phyloP scores from a whole-genome alignment of 2,329 filamentous ascomycete species.

The Dothideomycetidae sp. region DNA sequence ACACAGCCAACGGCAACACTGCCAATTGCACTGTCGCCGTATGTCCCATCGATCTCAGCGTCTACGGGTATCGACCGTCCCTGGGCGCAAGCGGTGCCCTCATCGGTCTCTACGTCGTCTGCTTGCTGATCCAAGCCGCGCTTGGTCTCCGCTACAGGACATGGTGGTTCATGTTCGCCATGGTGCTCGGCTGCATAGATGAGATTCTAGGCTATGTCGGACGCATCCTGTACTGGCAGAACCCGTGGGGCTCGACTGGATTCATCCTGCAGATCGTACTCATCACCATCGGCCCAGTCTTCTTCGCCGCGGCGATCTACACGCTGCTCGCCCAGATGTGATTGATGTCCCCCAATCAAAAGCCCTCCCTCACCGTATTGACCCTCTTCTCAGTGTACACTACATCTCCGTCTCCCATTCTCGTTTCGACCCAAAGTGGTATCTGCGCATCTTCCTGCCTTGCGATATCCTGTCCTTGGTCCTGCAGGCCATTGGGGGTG shows the following conservation, averaged over 20 bases:
- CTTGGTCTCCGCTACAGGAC: conserved; percentile 23
- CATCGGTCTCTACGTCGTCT: conserved; percentile 23
- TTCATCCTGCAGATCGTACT: conserved; percentile 32
- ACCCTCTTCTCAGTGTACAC: conserved; percentile 24
- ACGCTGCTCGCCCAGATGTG: conserved; percentile 27
- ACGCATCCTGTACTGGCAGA: conserved; percentile 27
- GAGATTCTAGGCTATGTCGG: conserved; percentile 31
- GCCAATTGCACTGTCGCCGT: conserved; percentile 17
- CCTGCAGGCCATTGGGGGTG: conserved; percentile 44
- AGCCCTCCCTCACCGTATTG: too few relatives aligned
- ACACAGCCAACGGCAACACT: not conserved
- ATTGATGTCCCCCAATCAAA: too few relatives aligned
- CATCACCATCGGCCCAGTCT: conserved; percentile 31
- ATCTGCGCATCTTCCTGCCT: conserved; percentile 45
- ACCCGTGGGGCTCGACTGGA: conserved; percentile 30
- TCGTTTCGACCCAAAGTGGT: conserved; percentile 18
- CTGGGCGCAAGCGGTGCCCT: conserved; percentile 28
- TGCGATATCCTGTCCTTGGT: conserved; percentile 46
- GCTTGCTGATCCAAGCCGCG: conserved; percentile 19
- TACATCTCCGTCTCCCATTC: conserved; percentile 22
- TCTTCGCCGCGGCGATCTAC: conserved; percentile 33
- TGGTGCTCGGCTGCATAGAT: conserved; percentile 29
- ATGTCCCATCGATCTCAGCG: conserved; percentile 15
- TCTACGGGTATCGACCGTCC: conserved; percentile 24
- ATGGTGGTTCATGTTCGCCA: conserved; percentile 27